A percentile compares a stretch with the other conserved stretches of the same genome.
phyloP scores from a whole-genome alignment of 2,329 filamentous ascomycete genomes.

The Volutella citrinella region DNA sequence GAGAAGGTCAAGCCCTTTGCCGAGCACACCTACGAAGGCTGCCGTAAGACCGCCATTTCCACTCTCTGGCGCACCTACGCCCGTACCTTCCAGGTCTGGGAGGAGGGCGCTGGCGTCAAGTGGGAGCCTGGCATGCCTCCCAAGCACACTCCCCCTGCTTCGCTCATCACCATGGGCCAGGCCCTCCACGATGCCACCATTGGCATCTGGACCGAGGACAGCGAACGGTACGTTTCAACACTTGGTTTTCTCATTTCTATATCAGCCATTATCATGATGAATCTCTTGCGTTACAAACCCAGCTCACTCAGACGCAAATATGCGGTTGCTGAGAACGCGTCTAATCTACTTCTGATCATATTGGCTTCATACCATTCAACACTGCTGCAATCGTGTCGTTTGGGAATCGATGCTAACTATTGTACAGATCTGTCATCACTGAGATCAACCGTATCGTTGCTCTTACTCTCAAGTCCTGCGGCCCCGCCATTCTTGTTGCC shows the following conservation, averaged over 20 bases:
- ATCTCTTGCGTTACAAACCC: conserved; percentile 91
- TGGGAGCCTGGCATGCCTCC: conserved; percentile 88
- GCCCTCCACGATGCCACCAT: conserved; percentile 83
- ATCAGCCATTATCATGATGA: conserved; percentile 79
- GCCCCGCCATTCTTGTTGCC: conserved; percentile 77
- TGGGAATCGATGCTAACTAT: conserved; percentile 38
- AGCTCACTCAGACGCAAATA: conserved; percentile 98
- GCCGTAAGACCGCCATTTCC: conserved; percentile 85
- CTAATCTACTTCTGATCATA: conserved; percentile 38
- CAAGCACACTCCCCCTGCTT: conserved; percentile 72
- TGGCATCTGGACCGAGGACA: conserved; percentile 83
- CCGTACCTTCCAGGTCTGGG: conserved; percentile 83
- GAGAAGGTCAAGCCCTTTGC: conserved; percentile 76
- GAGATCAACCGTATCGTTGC: conserved; percentile 94
- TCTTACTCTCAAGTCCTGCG: conserved; percentile 85
- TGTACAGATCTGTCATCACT: conserved; percentile 74
- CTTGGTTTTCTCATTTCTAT: too few relatives aligned
- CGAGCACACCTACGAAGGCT: conserved; percentile 89
- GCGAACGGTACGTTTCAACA: conserved; percentile 68
- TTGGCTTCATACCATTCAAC: conserved; percentile 21
- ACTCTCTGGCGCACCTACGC: conserved; percentile 93
- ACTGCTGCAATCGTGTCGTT: conserved; percentile 18
- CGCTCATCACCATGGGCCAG: conserved; percentile 81
- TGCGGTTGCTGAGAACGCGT: conserved; percentile 86
- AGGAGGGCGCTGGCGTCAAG: conserved; percentile 70